Percentiles rank a stretch among this genome's conserved stretches.
phyloP scores from a whole-genome alignment of 768 basidiomycete species.

The Trametopsis cervina region DNA sequence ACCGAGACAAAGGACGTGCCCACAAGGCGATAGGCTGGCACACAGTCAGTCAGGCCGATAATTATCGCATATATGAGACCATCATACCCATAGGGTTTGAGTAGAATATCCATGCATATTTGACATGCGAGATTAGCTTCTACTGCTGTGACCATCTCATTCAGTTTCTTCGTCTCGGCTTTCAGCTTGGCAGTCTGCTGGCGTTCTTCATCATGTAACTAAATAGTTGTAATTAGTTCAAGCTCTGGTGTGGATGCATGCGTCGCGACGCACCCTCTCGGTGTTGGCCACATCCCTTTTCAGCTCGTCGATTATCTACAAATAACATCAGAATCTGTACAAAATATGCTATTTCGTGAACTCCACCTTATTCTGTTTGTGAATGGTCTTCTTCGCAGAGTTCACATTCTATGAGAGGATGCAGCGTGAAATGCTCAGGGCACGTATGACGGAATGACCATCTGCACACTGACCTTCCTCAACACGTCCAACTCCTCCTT shows the following conservation, averaged over 20 bases:
- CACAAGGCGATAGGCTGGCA: slow-evolving; percentile 62
- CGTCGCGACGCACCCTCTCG: slow-evolving; percentile 14
- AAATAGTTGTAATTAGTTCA: neutral
- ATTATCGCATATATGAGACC: slow-evolving; percentile 7
- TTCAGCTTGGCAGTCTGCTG: slow-evolving; percentile 52
- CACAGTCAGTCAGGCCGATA: too few species aligned
- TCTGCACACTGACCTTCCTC: slow-evolving; percentile 16
- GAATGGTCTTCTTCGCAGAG: slow-evolving; percentile 19
- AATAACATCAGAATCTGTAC: neutral
- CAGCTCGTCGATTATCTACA: slow-evolving; percentile 20
- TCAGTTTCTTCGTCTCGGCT: slow-evolving; percentile 44
- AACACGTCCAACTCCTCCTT: slow-evolving; percentile 21
- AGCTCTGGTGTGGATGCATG: neutral
- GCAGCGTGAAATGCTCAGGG: neutral
- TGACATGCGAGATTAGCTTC: slow-evolving; percentile 64
- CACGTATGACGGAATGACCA: neutral
- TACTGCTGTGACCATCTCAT: slow-evolving; percentile 55
- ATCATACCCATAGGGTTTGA: slow-evolving; percentile 57
- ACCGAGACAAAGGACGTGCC: slow-evolving; percentile 65
- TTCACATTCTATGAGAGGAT: slow-evolving; percentile 13
- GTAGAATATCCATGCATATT: slow-evolving; percentile 67
- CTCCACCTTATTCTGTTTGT: slow-evolving; percentile 21
- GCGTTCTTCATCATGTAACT: slow-evolving; percentile 18
- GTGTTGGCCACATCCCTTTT: slow-evolving; percentile 14
- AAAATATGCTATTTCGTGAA: too few species aligned